Conservation (phyloP, 2,329 filamentous ascomycete species). For the Xylaria digitata region DNA sequence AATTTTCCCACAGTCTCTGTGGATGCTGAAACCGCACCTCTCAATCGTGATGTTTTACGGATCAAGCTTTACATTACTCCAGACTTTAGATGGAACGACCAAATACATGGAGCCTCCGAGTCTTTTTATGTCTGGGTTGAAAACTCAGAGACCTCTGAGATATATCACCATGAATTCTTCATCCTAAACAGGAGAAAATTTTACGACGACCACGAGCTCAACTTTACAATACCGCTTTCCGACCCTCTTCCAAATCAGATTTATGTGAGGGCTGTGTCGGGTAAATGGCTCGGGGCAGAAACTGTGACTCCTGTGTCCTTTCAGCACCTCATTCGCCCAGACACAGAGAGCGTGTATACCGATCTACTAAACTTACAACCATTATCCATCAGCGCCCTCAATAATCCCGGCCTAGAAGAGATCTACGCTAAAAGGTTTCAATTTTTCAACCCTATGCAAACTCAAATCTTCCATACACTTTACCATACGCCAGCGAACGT, state of each 20-base stretch:
- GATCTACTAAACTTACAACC: slow-evolving; percentile 93
- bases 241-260: slow-evolving; percentile 96
- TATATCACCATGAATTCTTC: slow-evolving; percentile 98
- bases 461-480: slow-evolving; percentile 95
- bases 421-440: slow-evolving; percentile 90
- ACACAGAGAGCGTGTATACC: slow-evolving; percentile 97
- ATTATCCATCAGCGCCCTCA: slow-evolving; percentile 84
- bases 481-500: slow-evolving; percentile 95
- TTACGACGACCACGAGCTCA: slow-evolving; percentile 95
- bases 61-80: slow-evolving; percentile 87
- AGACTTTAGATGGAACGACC: slow-evolving; percentile 95
- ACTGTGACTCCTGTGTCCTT: slow-evolving; percentile 96
- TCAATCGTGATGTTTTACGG: slow-evolving; percentile 94
- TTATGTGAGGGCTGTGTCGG: slow-evolving; percentile 93
- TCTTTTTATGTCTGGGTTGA: slow-evolving; percentile 99
- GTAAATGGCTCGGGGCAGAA: slow-evolving; percentile 96
- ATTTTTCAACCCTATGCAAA: slow-evolving; percentile 99
- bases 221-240: slow-evolving; percentile 94
- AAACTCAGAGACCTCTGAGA: slow-evolving; percentile 96
- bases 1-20: slow-evolving; percentile 93
- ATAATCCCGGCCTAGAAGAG: slow-evolving; percentile 87
- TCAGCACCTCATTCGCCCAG: slow-evolving; percentile 95
- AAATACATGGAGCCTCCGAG: slow-evolving; percentile 91
- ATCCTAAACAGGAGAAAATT: slow-evolving; percentile 91
- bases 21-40: slow-evolving; percentile 92